Percentiles rank a stretch among this genome's conserved stretches.
phyloP scores from a whole-genome alignment of 2,329 filamentous ascomycete genomes.

The Pseudogymnoascus sp. region DNA sequence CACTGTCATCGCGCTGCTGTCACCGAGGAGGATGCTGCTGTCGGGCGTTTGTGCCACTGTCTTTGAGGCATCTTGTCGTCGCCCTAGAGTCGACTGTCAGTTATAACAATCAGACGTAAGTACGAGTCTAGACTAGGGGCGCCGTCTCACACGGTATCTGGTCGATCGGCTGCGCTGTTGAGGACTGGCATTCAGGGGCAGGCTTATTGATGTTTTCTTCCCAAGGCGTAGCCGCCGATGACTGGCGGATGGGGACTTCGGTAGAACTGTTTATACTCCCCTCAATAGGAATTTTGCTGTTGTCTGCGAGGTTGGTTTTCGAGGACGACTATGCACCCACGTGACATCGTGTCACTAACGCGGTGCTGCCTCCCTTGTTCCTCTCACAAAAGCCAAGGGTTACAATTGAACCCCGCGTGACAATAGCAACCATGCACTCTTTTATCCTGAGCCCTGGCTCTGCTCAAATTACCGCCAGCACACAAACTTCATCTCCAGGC shows the following conservation, averaged over 20 bases:
- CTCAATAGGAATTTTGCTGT: background rate
- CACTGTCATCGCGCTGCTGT: background rate
- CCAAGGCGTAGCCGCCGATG: too few relatives aligned
- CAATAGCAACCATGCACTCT: background rate
- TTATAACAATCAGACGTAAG: too few relatives aligned
- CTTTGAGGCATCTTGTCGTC: background rate
- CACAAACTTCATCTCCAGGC: background rate
- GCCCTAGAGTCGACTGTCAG: background rate
- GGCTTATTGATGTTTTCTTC: too few relatives aligned
- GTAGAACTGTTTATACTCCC: background rate
- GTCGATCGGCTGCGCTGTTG: too few relatives aligned
- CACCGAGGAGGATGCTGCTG: background rate
- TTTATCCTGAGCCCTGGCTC: background rate
- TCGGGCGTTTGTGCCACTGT: background rate
- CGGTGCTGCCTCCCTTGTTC: background rate
- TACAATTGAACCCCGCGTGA: background rate
- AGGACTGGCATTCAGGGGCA: too few relatives aligned
- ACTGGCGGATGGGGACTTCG: too few relatives aligned
- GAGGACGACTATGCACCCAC: background rate
- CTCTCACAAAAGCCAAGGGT: background rate
- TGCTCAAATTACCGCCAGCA: background rate
- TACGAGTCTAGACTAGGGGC: too few relatives aligned
- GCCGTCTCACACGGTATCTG: too few relatives aligned
- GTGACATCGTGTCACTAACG: constrained; percentile 6
- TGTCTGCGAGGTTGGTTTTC: background rate